Evolutionary conservation across 352 stramenopile genomes (phyloP).

Genomic region (Phytophthora crassamura): DNA sequence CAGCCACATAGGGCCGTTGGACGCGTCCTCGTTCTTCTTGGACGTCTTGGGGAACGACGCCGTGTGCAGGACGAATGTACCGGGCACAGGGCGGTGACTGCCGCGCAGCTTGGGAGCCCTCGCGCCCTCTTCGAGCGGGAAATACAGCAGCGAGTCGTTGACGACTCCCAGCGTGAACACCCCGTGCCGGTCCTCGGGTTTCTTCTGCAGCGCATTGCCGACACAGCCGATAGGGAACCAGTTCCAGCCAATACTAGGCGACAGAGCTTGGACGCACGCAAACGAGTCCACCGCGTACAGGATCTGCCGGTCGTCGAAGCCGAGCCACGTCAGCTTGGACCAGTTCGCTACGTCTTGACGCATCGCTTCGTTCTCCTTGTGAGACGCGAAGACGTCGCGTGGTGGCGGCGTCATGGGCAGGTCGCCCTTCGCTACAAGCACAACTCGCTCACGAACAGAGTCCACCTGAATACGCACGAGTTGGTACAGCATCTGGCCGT

Average conservation of each 20-base stretch:
- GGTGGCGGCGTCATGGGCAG: conserved; percentile 68
- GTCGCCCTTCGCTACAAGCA: conserved; percentile 48
- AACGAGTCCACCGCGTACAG: conserved; percentile 79
- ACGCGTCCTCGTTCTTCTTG: conserved; percentile 34
- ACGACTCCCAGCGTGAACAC: conserved; percentile 78
- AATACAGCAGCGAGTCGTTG: conserved; percentile 79
- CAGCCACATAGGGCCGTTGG: conserved; percentile 74
- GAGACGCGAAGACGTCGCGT: conserved; percentile 70
- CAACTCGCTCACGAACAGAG: conserved; percentile 50
- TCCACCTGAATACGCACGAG: conserved; percentile 57
- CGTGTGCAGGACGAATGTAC: conserved; percentile 62
- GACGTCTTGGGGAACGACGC: conserved; percentile 66
- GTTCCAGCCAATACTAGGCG: conserved; percentile 55
- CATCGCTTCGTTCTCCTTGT: conserved; percentile 66
- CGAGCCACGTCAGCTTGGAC: conserved; percentile 74
- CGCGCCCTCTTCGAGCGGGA: conserved; percentile 61
- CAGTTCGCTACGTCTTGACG: conserved; percentile 54
- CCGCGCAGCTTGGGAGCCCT: conserved; percentile 58
- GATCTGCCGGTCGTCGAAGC: conserved; percentile 77
- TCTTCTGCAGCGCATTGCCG: conserved; percentile 65
- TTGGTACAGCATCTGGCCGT: conserved; percentile 59
- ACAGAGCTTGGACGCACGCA: conserved; percentile 68
- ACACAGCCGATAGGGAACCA: conserved; percentile 82
- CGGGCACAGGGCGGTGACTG: conserved; percentile 79
- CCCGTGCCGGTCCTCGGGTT: conserved; percentile 57